Evolutionary conservation across 2,329 filamentous ascomycete genomes (phyloP), one percentile per base, ranked within the genome.

Genomic region (Elsinoe batatas): DNA sequence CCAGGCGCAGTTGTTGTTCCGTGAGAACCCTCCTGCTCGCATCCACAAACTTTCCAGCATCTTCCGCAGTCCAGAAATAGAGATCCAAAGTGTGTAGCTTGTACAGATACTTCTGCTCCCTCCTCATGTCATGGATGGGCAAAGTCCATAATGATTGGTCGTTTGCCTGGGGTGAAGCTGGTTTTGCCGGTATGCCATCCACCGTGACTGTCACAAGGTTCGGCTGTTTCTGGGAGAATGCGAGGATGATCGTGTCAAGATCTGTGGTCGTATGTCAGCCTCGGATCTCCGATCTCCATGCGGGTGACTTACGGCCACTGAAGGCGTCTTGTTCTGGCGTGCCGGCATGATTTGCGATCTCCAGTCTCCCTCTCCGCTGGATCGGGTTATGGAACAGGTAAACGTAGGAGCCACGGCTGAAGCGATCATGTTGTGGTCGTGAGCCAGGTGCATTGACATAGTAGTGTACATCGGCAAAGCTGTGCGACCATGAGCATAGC

Each of bases 291-390:
- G 8, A 54, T 36, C 18, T 18, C 3, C 8, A 13, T 18, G 11
- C 1, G 12, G n/a, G 8, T 22, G 8, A 71, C 85, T 76, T 73
- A 88, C 85, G 82, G 65, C 87, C 87, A 61, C 82, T 79, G 66
- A 91, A 88, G 10, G 86, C 86, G 73, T 91, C 87, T 66, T 91
- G 87, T n/a, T 85, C 79, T 1, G 85, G 79, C 2, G 81, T 84
- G 54, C 87, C 87, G 7, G 85, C 79, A 62, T 84, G 76, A 64
- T 91, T 91, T 42, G 87, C 87, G 59, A 91, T 75, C 70, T 91
- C 87, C 60, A 91, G 73, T 61, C 87, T 83, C 60, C 84, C 84
- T 58, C 81, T 78, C 59, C 81, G 77, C 62, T 84, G 79, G 58
- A 74, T 75, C 11, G 85, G 79, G 66, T 88, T 85, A 68, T 90